Percentiles rank a stretch among this genome's conserved stretches.
These are phyloP conservation scores for Daedaleopsis sinensis DNA, from an alignment of 768 basidiomycete species.

Conservation along the genomic window DNA sequence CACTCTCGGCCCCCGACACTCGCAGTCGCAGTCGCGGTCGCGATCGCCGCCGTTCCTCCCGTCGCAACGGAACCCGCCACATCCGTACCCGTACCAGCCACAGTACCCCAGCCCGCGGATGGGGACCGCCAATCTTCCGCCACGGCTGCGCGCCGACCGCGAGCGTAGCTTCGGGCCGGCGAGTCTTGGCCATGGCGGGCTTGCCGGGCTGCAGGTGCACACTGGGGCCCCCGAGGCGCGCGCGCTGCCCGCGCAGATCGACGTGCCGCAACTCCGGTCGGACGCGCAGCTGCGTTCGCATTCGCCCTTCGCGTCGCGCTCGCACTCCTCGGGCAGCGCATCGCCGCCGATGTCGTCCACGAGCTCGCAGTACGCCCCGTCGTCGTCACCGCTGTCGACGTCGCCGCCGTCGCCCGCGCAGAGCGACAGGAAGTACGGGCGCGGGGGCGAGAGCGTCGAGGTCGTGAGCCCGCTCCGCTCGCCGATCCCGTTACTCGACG, in stretches of 20 bases:
- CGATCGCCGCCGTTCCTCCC: conserved; percentile 21
- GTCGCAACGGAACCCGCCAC: conserved; percentile 12
- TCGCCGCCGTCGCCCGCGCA: conserved; percentile 34
- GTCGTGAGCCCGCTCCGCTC: conserved; percentile 16
- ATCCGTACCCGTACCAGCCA: conserved; percentile 7
- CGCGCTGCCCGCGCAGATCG: neutral
- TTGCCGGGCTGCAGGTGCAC: neutral
- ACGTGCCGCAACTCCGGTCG: neutral
- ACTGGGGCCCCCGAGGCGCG: neutral
- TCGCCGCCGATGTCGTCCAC: conserved; percentile 63
- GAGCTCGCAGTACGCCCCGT: conserved; percentile 44
- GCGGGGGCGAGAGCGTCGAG: neutral
- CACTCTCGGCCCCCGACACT: conserved; percentile 24
- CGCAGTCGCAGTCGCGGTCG: conserved; percentile 24
- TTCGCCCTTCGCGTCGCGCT: conserved; percentile 35
- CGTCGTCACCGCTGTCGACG: conserved; percentile 33
- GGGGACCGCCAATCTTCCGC: conserved; percentile 13
- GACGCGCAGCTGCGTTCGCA: conserved; percentile 21
- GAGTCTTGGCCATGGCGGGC: neutral
- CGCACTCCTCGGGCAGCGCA: conserved; percentile 48
- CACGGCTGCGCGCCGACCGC: conserved; percentile 17
- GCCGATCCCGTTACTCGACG: conserved; percentile 8
- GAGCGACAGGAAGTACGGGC: conserved; percentile 16
- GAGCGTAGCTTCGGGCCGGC: conserved; percentile 8
- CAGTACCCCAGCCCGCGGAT: conserved; percentile 13